A percentile compares a stretch with the other conserved stretches of the same genome.
phyloP scores from a whole-genome alignment of 2,329 filamentous ascomycete species.

The Dactylonectria macrodidyma region DNA sequence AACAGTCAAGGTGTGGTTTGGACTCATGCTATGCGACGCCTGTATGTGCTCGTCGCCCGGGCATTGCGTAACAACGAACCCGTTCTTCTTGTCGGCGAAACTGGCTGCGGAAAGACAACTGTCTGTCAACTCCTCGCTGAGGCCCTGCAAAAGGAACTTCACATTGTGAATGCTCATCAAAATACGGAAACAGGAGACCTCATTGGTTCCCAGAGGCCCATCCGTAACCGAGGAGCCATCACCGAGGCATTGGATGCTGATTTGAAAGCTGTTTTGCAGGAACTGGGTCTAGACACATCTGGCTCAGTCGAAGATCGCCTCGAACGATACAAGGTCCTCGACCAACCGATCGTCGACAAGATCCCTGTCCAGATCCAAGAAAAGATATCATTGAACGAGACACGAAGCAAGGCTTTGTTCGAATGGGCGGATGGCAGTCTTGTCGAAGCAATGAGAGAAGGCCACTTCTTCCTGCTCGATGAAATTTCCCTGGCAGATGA shows the following conservation, averaged over 20 bases:
- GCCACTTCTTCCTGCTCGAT: constrained; percentile 93
- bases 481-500: constrained; percentile 99
- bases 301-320: constrained; percentile 70
- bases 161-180: constrained; percentile 97
- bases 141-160: constrained; percentile 80
- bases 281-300: constrained; percentile 57
- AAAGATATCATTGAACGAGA: constrained; percentile 64
- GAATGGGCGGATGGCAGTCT: constrained; percentile 97
- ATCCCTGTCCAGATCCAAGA: constrained; percentile 65
- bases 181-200: constrained; percentile 98
- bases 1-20: constrained; percentile 83
- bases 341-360: constrained; percentile 62
- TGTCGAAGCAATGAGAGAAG: constrained; percentile 92
- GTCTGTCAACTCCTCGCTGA: constrained; percentile 94
- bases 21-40: constrained; percentile 93
- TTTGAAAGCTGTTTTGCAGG: constrained; percentile 64
- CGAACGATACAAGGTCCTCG: constrained; percentile 65
- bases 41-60: constrained; percentile 90
- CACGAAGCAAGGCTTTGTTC: constrained; percentile 87
- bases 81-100: constrained; percentile 94
- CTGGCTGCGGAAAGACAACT: constrained; percentile 97
- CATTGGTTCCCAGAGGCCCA: constrained; percentile 93
- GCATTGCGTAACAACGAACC: constrained; percentile 93
- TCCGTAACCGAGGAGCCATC: constrained; percentile 86
- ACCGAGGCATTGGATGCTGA: constrained; percentile 76